A percentile compares a stretch with the other conserved stretches of the same genome.
phyloP scores from a whole-genome alignment of 1,139 yeast genomes.

The Saccharomycopsis phalli region DNA sequence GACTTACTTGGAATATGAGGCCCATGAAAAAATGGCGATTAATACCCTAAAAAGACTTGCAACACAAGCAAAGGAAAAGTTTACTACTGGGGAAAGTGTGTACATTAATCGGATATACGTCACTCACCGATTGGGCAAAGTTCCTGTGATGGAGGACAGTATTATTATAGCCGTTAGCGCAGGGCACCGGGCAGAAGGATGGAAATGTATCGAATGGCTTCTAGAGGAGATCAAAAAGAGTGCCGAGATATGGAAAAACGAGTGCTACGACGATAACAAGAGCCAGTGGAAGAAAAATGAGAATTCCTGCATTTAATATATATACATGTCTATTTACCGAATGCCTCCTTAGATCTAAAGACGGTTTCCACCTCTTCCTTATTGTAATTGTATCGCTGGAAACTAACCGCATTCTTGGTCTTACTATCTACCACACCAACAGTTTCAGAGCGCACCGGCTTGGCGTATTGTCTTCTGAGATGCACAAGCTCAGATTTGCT shows the following conservation, averaged over 20 bases:
- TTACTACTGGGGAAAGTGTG: constrained; percentile 17
- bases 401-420: constrained; percentile 30
- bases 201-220: constrained; percentile 37
- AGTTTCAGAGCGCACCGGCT: constrained; percentile 32
- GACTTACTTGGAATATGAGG: constrained; percentile 32
- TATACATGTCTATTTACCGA: constrained; percentile 19
- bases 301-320: constrained; percentile 15
- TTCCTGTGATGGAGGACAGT: constrained; percentile 39
- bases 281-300: constrained; percentile 34
- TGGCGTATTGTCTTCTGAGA: constrained; percentile 34
- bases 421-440: constrained; percentile 26
- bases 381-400: constrained; percentile 43
- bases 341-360: constrained; percentile 31
- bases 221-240: constrained; percentile 35
- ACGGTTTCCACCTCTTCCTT: constrained; percentile 35
- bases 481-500: constrained; percentile 32
- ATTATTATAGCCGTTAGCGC: constrained; percentile 36
- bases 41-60: constrained; percentile 31
- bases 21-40: constrained; percentile 34
- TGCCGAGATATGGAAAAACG: constrained; percentile 43
- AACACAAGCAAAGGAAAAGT: constrained; percentile 26
- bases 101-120: constrained; percentile 21
- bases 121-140: constrained; percentile 37
- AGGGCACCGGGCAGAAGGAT: constrained; percentile 39
- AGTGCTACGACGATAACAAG: constrained; percentile 33